Percentiles rank a stretch among this genome's conserved stretches.
Conservation (phyloP, 2,329 filamentous ascomycete species). For the Ceratocystis diversiconidia region DNA sequence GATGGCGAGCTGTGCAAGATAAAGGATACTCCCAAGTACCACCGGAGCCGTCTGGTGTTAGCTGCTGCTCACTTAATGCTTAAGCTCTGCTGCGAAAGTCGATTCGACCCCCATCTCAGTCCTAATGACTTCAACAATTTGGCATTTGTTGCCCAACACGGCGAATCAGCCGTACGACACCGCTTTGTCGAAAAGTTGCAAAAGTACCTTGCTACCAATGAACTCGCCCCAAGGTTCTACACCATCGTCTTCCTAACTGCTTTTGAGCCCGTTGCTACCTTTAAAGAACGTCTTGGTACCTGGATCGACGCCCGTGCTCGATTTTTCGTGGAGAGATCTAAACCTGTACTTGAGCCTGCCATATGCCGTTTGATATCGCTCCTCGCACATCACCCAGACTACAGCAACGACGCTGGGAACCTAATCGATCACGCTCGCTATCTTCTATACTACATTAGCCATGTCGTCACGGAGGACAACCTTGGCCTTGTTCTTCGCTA, state of each 20-base stretch:
- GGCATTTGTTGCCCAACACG: constrained; percentile 68
- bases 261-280: constrained; percentile 65
- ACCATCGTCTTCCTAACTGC: constrained; percentile 80
- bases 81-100: constrained; percentile 67
- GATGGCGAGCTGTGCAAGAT: constrained; percentile 70
- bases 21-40: constrained; percentile 58
- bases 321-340: constrained; percentile 44
- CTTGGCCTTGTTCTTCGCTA: constrained; percentile 81
- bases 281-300: constrained; percentile 63
- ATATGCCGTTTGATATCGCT: constrained; percentile 75
- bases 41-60: constrained; percentile 69
- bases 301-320: constrained; percentile 77
- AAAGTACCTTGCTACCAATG: constrained; percentile 68
- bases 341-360: constrained; percentile 60
- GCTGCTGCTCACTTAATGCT: constrained; percentile 66
- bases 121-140: constrained; percentile 67
- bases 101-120: constrained; percentile 61
- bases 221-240: constrained; percentile 65
- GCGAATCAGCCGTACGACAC: constrained; percentile 55
- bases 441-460: constrained; percentile 73
- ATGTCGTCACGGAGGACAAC: constrained; percentile 74
- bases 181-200: constrained; percentile 75
- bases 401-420: constrained; percentile 49
- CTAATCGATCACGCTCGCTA: constrained; percentile 75
- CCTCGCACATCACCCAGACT: constrained; percentile 88